Conservation (phyloP, 139 green algal genomes). For the Chlamydomonas incerta region DNA sequence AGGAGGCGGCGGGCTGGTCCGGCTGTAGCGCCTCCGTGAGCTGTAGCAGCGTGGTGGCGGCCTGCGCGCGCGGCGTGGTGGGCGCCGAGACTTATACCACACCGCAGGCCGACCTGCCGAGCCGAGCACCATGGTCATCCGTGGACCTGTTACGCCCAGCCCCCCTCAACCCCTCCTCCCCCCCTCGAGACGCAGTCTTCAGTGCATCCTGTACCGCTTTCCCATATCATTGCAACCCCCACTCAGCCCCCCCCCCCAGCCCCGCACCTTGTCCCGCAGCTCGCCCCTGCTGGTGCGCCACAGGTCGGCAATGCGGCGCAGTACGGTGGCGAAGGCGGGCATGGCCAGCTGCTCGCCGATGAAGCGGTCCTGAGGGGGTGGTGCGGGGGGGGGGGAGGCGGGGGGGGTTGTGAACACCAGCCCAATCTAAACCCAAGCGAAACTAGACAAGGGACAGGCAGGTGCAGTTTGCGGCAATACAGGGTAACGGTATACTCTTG, state of each 20-base stretch:
- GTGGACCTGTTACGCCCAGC: no score
- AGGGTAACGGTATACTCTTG: no score
- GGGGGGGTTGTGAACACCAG: no score
- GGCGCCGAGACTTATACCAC: no score
- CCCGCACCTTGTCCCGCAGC: slow-evolving; percentile 61
- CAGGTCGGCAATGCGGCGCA: slow-evolving; percentile 65
- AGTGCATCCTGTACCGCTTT: not conserved
- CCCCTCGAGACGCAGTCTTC: no score
- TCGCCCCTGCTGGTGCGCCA: slow-evolving; percentile 56
- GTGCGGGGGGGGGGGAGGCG: not conserved
- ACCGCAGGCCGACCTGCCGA: no score
- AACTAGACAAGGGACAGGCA: no score
- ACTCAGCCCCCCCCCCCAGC: slow-evolving; percentile 18
- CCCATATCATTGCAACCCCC: no score
- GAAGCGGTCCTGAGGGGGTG: slow-evolving; percentile 18
- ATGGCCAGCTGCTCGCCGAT: slow-evolving; percentile 51
- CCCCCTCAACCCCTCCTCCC: no score
- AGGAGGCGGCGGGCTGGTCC: not conserved
- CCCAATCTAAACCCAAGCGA: no score
- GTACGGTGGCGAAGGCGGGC: slow-evolving; percentile 83
- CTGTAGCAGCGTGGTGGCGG: slow-evolving; percentile 64
- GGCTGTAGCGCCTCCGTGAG: slow-evolving; percentile 56
- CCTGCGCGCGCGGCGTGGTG: slow-evolving; percentile 22
- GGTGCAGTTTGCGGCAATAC: no score
- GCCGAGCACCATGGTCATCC: no score